Conservation (phyloP, 306 rosid species). For the Rubus parviflorus region DNA sequence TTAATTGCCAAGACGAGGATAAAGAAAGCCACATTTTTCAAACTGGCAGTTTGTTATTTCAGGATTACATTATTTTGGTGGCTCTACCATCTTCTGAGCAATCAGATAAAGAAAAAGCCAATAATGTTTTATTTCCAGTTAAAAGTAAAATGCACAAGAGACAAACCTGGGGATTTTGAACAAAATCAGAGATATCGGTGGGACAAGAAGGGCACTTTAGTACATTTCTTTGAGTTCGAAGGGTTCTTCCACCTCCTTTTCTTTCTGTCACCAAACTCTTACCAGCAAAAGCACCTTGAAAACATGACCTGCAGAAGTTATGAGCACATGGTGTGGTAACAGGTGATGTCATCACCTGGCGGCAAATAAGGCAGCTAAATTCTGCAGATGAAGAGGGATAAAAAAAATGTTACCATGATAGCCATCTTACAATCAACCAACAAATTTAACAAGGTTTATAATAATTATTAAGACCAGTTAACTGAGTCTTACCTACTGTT, state of each 20-base stretch:
- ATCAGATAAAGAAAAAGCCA: background rate
- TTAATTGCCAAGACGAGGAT: background rate
- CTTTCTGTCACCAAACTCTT: conserved; percentile 53
- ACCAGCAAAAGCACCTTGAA: conserved; percentile 56
- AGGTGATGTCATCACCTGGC: conserved; percentile 49
- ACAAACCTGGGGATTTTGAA: conserved; percentile 71
- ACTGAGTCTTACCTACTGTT: background rate
- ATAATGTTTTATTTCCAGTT: background rate
- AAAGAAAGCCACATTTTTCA: background rate
- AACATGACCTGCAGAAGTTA: conserved; percentile 66
- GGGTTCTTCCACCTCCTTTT: conserved; percentile 46
- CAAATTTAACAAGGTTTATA: background rate
- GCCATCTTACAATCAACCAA: background rate
- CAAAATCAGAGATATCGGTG: conserved; percentile 67
- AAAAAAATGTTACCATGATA: background rate
- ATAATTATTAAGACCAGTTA: background rate
- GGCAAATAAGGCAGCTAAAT: conserved; percentile 58
- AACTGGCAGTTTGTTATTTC: background rate
- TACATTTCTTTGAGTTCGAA: conserved; percentile 59
- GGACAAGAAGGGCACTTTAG: conserved; percentile 70
- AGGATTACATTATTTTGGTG: background rate
- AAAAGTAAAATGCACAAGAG: background rate
- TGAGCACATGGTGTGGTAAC: conserved; percentile 71
- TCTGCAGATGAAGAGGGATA: conserved; percentile 34
- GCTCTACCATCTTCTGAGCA: background rate